Conservation (phyloP, 352 stramenopile genomes). For the Globisporangium yorkense region DNA sequence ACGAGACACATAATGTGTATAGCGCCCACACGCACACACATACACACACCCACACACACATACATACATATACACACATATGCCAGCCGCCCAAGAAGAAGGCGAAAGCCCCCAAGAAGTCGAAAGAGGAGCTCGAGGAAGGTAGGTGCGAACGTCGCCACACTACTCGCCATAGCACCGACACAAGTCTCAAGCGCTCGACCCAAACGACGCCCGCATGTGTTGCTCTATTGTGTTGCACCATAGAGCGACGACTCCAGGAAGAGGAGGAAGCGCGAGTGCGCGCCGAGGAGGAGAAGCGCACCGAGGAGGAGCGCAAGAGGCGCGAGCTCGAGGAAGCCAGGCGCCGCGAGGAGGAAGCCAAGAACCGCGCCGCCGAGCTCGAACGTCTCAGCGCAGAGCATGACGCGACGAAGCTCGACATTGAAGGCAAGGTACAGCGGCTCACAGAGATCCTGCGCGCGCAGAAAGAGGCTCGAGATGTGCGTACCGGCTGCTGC, state of each 20-base stretch:
- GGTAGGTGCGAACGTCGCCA: conserved; percentile 13
- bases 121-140: conserved; percentile 77
- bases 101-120: conserved; percentile 70
- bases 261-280: conserved; percentile 66
- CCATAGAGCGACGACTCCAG: conserved; percentile 51
- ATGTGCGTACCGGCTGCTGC: conserved; percentile 20
- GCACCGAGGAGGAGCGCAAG: conserved; percentile 60
- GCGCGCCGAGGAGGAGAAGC: conserved; percentile 61
- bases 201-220: background rate
- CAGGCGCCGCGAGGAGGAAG: conserved; percentile 53
- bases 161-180: background rate
- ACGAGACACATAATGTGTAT: too few species aligned
- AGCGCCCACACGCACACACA: too few species aligned
- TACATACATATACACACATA: background rate
- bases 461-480: conserved; percentile 52
- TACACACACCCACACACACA: background rate
- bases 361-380: conserved; percentile 57
- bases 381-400: conserved; percentile 51
- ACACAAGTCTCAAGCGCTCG: background rate
- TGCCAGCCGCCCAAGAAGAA: conserved; percentile 74
- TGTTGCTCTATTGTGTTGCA: background rate
- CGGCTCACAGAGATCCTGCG: conserved; percentile 59
- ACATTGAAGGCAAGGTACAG: conserved; percentile 52
- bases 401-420: conserved; percentile 41
- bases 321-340: conserved; percentile 49